Evolutionary conservation across 73 alveolate species (phyloP).

Genomic region (Paramecium biaurelia): DNA sequence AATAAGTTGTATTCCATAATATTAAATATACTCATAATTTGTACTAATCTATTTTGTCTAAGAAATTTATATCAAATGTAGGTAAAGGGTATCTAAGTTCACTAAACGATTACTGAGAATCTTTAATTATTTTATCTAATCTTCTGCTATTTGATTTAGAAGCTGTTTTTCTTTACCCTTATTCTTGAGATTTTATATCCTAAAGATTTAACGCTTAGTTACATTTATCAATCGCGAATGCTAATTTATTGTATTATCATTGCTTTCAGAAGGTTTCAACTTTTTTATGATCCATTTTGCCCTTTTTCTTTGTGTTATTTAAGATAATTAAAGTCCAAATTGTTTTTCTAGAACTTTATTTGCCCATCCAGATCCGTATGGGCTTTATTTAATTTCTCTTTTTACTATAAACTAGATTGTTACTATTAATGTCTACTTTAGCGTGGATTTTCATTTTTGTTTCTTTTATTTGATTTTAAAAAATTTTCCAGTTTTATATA

Average conservation of each 20-base stretch:
- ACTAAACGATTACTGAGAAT: neutral
- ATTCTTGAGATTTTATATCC: neutral
- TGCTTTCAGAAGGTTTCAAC: neutral
- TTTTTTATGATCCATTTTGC: neutral
- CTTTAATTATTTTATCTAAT: neutral
- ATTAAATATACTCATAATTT: neutral
- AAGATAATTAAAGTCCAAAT: neutral
- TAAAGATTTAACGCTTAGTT: neutral
- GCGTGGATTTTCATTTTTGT: neutral
- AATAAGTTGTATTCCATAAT: neutral
- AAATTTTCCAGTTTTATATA: neutral
- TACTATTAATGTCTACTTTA: neutral
- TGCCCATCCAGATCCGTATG: slow-evolving; percentile 11
- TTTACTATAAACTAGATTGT: neutral
- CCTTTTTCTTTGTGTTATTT: neutral
- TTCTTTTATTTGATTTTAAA: neutral
- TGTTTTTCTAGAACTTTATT: neutral
- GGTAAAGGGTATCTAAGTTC: neutral
- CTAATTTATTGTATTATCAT: neutral
- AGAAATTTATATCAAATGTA: neutral
- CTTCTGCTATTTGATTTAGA: neutral
- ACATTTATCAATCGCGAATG: neutral
- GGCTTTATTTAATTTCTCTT: neutral
- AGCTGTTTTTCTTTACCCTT: neutral
- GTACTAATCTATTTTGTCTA: neutral